Percentiles rank a stretch among this genome's conserved stretches.
phyloP scores from a whole-genome alignment of 345 rosid genomes.

The Viola odorata region DNA sequence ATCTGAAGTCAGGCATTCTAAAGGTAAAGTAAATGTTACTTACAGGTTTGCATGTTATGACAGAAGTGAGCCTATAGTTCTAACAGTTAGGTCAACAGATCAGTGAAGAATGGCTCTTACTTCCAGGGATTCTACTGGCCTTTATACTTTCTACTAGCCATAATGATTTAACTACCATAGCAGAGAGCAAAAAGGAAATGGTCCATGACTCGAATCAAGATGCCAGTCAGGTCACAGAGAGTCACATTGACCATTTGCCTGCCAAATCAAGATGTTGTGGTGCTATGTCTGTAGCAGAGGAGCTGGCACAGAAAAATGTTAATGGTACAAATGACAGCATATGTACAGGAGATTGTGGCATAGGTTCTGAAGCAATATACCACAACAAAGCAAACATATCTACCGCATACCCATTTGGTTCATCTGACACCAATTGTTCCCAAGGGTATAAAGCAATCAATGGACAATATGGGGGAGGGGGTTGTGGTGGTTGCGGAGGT shows the following conservation, averaged over 20 bases:
- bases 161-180: neutral
- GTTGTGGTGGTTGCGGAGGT: constrained; percentile 5
- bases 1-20: constrained; percentile 12
- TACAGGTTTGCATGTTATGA: neutral
- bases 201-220: neutral
- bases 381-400: too few relatives aligned
- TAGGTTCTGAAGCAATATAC: neutral
- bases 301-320: neutral
- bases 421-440: neutral
- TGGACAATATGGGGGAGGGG: neutral
- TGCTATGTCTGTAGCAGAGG: neutral
- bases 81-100: constrained; percentile 8
- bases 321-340: neutral
- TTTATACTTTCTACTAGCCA: constrained; percentile 9
- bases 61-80: neutral
- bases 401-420: neutral
- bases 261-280: neutral
- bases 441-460: neutral
- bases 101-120: constrained; percentile 22
- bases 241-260: neutral
- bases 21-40: constrained; percentile 1
- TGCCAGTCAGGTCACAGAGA: neutral
- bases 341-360: neutral
- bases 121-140: constrained; percentile 12
- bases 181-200: neutral